phyloP scores from a whole-genome alignment of 345 rosid species.

The Salix koriyanagi region DNA sequence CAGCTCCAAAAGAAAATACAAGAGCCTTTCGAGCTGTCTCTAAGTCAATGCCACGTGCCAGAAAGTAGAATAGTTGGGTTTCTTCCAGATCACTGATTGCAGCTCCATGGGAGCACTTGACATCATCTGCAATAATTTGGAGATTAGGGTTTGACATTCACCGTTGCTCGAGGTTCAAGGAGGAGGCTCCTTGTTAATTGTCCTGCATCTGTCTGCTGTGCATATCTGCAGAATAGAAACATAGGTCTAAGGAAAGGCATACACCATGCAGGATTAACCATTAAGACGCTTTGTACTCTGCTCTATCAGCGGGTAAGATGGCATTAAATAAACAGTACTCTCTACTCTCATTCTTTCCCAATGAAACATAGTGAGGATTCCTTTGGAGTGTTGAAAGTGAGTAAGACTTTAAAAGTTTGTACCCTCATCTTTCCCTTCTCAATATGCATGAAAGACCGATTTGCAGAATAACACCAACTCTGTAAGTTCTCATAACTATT shows the following conservation, averaged over 20 bases:
- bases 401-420: neutral
- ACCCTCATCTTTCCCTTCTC: neutral
- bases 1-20: conserved; percentile 74
- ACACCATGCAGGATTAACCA: neutral
- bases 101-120: conserved; percentile 95
- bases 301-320: neutral
- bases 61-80: conserved; percentile 82
- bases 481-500: neutral
- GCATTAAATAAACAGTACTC: neutral
- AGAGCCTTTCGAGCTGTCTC: conserved; percentile 82
- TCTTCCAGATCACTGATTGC: conserved; percentile 90
- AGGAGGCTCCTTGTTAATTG: conserved; percentile 82
- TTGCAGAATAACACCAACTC: neutral
- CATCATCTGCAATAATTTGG: conserved; percentile 86
- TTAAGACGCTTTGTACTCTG: neutral
- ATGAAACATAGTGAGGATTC: no score
- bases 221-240: conserved; percentile 43
- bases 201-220: conserved; percentile 91
- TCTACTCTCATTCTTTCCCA: no score
- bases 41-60: conserved; percentile 74
- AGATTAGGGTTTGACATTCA: conserved; percentile 89
- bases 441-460: neutral
- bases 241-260: neutral
- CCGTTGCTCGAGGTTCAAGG: conserved; percentile 81
- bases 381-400: no score